These are phyloP conservation scores for Effrenium voratum DNA, from an alignment of 73 alveolate genomes.

Conservation along the genomic window DNA sequence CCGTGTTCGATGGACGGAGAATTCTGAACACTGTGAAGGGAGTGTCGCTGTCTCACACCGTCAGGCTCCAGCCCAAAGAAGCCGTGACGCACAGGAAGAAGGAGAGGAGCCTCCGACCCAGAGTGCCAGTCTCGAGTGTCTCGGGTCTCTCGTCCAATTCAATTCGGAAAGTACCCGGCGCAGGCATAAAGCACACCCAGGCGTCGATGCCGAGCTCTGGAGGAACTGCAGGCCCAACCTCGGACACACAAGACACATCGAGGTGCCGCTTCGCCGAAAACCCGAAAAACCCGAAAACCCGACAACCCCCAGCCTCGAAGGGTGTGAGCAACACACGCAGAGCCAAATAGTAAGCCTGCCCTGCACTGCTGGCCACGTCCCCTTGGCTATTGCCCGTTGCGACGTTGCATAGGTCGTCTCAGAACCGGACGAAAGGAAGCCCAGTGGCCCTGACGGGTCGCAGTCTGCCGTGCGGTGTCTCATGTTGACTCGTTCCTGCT, in stretches of 20 bases:
- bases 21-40: too few relatives aligned
- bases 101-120: slow-evolving; percentile 25
- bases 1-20: too few relatives aligned
- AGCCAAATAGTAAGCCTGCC: slow-evolving; percentile 33
- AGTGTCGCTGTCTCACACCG: too few relatives aligned
- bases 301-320: neutral
- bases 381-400: neutral
- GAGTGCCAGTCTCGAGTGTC: too few relatives aligned
- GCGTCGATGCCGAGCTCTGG: slow-evolving; percentile 39
- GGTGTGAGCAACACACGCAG: neutral
- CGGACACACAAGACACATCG: neutral
- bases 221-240: neutral
- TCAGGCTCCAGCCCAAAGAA: slow-evolving; percentile 63
- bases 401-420: neutral
- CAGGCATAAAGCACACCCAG: slow-evolving; percentile 67
- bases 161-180: neutral
- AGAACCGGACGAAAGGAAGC: neutral
- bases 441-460: slow-evolving; percentile 63
- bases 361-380: slow-evolving; percentile 30
- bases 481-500: neutral
- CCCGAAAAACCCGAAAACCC: neutral
- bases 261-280: neutral
- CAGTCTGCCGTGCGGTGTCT: neutral
- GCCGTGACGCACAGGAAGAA: slow-evolving; percentile 56
- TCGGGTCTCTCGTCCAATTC: too few relatives aligned